Conservation (phyloP, 192 early-diverging fungal genomes). For the Physocladia obscura region DNA sequence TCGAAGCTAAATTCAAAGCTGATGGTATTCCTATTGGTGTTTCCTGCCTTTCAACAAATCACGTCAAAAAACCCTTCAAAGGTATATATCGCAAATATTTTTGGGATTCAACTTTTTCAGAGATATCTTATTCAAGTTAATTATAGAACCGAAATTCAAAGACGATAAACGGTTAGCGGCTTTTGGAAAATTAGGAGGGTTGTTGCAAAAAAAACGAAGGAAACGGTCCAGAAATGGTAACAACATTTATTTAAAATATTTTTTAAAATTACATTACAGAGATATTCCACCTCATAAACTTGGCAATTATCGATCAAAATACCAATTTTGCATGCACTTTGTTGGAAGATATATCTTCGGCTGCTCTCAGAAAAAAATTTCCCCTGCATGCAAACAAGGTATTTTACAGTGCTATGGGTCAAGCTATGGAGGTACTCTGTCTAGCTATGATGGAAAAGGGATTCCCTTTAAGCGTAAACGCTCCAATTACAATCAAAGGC, state of each 20-base stretch:
- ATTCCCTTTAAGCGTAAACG: conserved; percentile 53
- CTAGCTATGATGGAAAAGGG: conserved; percentile 57
- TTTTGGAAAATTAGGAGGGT: conserved; percentile 35
- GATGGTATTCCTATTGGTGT: conserved; percentile 4
- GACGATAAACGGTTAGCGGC: conserved; percentile 33
- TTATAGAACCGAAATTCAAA: conserved; percentile 36
- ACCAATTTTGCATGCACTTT: conserved; percentile 29
- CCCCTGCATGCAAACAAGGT: conserved; percentile 41
- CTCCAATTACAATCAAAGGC: conserved; percentile 36
- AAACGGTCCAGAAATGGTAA: conserved; percentile 40
- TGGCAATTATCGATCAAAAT: conserved; percentile 48
- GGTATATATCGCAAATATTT: neutral
- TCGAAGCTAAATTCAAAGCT: conserved; percentile 17
- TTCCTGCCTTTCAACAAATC: neutral
- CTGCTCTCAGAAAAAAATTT: conserved; percentile 44
- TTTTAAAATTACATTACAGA: conserved; percentile 12
- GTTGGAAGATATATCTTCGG: conserved; percentile 40
- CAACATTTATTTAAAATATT: conserved; percentile 1
- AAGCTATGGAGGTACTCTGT: conserved; percentile 52
- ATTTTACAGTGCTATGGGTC: conserved; percentile 50
- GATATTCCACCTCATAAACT: conserved; percentile 42
- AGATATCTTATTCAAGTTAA: too few relatives aligned
- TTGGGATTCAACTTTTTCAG: too few relatives aligned
- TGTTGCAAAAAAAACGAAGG: conserved; percentile 43
- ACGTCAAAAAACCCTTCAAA: conserved; percentile 14